Base-by-base conservation (phyloP, 2,329 filamentous ascomycete species). In the Esteya vermicola region DNA sequence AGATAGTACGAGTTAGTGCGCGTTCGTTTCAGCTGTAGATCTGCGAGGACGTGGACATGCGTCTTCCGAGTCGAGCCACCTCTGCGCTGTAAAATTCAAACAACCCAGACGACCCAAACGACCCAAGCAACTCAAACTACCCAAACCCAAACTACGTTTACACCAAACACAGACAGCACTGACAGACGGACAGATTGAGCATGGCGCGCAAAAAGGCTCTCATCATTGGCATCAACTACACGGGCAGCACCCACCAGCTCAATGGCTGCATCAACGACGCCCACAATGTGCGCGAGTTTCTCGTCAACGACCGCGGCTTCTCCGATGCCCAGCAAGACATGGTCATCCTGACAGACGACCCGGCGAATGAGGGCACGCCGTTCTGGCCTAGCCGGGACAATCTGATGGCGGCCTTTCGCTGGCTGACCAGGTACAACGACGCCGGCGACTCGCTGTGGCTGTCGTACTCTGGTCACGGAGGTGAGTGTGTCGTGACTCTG, bases 391-490 rank as follows among this genome's bases (percentile, higher is more conserved):
- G 49, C 20, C 49, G 50, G 6, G 51, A 51, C 21, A 58, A 61
- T 47, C 53, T 61, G 39, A 41, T 59, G 30, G 64, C 65, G 3
- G 72, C 72, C 4, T 72, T 76, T 54, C 59, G 68, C 40, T 76
- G 72, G 72, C 62, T 77, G 3, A 64, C 75, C 33, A 61, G 56
- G 21, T 47, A 49, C 26, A 60, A 59, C 27, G 62, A 68, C 40
- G 66, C 70, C 0, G 64, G 65, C 9, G 68, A 67, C 41, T 62
- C 57, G 9, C 54, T 68, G 16, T 75, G 73, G 58, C 52, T 76
- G 37, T 71, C 72, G 46, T 77, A 76, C 47, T 71, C 67, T 0
- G 72, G 72, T 1, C 72, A 77, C 45, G 72, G 72, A 39, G 65
- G 70, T 32, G 33, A 26, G 44, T 23, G 19, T n/a, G n/a, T n/a